Evolutionary conservation across 768 basidiomycete species (phyloP).

Genomic region (Favolaschia claudopus): DNA sequence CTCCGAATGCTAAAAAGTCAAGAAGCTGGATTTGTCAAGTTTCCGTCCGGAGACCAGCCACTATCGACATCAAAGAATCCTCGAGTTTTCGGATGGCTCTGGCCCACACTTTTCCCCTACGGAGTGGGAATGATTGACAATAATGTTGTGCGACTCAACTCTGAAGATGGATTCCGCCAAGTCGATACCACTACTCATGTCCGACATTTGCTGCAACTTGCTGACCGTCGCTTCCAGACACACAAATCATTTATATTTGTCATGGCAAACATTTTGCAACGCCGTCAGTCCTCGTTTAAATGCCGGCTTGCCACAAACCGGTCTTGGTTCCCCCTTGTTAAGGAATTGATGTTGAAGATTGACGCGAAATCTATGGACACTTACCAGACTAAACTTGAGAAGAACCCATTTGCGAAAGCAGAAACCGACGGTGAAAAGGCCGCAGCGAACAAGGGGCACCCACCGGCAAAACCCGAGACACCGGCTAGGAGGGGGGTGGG

Average conservation of each 20-base stretch:
- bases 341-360: too few relatives aligned
- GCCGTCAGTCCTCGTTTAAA: constrained; percentile 11
- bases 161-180: neutral
- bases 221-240: constrained; percentile 13
- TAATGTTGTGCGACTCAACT: neutral
- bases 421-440: constrained; percentile 23
- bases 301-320: constrained; percentile 4
- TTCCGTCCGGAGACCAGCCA: constrained; percentile 16
- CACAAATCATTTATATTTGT: constrained; percentile 22
- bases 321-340: constrained; percentile 15
- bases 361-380: too few relatives aligned
- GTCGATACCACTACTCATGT: constrained; percentile 7
- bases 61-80: constrained; percentile 17
- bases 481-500: too few relatives aligned
- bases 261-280: constrained; percentile 16
- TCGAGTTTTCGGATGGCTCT: constrained; percentile 14
- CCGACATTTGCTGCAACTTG: constrained; percentile 1
- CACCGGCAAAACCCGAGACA: too few relatives aligned
- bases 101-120: constrained; percentile 28
- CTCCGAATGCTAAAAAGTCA: neutral
- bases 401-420: too few relatives aligned
- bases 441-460: too few relatives aligned
- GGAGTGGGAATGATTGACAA: constrained; percentile 24
- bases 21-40: constrained; percentile 14
- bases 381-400: too few relatives aligned